These are phyloP conservation scores for Leccinellum albellum DNA, from an alignment of 768 basidiomycete genomes.

Conservation along the genomic window DNA sequence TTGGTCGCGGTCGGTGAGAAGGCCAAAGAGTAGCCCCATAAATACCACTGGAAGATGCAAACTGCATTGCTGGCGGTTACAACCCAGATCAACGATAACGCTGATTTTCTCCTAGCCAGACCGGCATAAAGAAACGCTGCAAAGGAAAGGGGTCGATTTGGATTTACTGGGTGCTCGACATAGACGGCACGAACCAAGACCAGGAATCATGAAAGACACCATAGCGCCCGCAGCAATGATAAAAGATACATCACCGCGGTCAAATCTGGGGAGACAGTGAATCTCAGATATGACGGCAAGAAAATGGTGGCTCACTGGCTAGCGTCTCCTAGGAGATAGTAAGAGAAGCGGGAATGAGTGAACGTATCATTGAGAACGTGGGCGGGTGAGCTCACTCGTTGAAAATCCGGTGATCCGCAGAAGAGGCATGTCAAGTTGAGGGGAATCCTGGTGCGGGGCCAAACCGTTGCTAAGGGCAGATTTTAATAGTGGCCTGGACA, in stretches of 20 bases:
- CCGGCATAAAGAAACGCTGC: slow-evolving; percentile 73
- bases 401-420: neutral
- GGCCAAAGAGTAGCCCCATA: slow-evolving; percentile 81
- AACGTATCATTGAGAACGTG: slow-evolving; percentile 6
- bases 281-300: neutral
- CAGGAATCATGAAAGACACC: slow-evolving; percentile 77
- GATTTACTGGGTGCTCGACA: neutral
- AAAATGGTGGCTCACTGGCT: slow-evolving; percentile 25
- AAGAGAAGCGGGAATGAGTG: slow-evolving; percentile 7
- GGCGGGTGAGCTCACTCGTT: neutral
- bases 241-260: slow-evolving; percentile 69
- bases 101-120: slow-evolving; percentile 66
- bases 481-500: neutral
- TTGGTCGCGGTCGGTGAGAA: slow-evolving; percentile 77
- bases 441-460: neutral
- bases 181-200: slow-evolving; percentile 47
- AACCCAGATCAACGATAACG: slow-evolving; percentile 70
- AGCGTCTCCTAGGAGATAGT: slow-evolving; percentile 16
- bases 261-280: slow-evolving; percentile 44
- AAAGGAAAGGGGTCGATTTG: neutral
- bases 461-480: neutral
- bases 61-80: slow-evolving; percentile 71
- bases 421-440: neutral
- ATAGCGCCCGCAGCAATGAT: slow-evolving; percentile 65
- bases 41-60: slow-evolving; percentile 77